phyloP scores from a whole-genome alignment of 441 rosid species.

The Melastoma candidum region DNA sequence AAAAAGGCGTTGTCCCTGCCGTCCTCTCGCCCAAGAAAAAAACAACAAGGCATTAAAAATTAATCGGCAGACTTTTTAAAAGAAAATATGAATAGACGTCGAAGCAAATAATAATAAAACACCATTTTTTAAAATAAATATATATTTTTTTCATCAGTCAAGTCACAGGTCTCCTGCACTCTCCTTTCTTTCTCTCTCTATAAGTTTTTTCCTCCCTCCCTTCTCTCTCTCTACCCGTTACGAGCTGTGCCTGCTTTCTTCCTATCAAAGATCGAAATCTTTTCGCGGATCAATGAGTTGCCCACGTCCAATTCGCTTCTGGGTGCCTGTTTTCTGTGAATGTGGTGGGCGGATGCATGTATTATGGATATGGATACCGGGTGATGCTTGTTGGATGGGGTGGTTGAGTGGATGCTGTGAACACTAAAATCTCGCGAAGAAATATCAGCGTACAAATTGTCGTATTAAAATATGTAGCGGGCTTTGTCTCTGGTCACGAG shows the following conservation, averaged over 20 bases:
- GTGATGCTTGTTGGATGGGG: not conserved
- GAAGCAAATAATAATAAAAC: too few relatives aligned
- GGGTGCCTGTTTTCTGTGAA: not conserved
- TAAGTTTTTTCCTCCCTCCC: conserved; percentile 4
- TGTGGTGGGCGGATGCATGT: too few relatives aligned
- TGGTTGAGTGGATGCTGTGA: not conserved
- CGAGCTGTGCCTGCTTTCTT: not conserved
- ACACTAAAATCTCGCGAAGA: too few relatives aligned
- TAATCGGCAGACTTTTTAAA: too few relatives aligned
- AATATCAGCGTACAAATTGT: too few relatives aligned
- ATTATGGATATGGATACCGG: not conserved
- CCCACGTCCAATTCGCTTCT: not conserved
- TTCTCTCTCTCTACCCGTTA: not conserved
- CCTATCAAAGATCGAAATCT: not conserved
- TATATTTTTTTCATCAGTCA: not conserved
- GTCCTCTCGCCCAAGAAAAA: not conserved
- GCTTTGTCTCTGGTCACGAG: too few relatives aligned
- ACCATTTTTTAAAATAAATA: too few relatives aligned
- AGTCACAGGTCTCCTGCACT: not conserved
- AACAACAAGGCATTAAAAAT: not conserved
- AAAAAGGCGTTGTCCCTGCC: conserved; percentile 7
- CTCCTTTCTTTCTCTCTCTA: conserved; percentile 5
- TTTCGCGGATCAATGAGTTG: not conserved
- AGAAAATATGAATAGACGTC: too few relatives aligned
- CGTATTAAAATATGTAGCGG: too few relatives aligned